Base-by-base conservation (phyloP, 345 rosid species). In the Eucalyptus leucophloia region DNA sequence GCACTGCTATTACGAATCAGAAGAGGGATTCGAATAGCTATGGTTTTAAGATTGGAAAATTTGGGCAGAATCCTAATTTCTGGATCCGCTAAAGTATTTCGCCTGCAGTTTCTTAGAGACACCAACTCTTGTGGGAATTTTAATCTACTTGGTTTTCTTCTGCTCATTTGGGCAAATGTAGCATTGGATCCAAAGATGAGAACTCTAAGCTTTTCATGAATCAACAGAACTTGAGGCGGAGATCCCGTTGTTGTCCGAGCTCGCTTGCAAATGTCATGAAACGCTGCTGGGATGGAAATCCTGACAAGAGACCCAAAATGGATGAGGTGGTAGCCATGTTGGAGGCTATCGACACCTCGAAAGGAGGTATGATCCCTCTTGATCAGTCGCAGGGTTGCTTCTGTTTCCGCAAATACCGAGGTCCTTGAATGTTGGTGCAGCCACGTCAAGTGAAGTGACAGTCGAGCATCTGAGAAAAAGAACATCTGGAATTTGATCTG, bases 241-340 rank as follows among this genome's bases (percentile, higher is more conserved):
- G 93, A 97, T 98, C 92, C 99, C 99, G 99, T 37, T 98, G 99
- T 90, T 98, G 99, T 90, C 99, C 99, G 18, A 96, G 95, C 90
- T 91, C 98, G 14, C 93, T 98, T 17, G 98, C 96, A 9, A 95
- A 95, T 90, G 99, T 98, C 87, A 98, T 98, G 99, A 98, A 95
- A 93, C 94, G 98, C 40, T 98, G 99, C 91, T 97, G 99, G 99
- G 99, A 98, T 89, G 99, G 98, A 12, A 97, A 96, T 91, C 96
- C 97, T 16, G 99, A 97, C 91, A 98, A 91, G 92, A 93, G 99
- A 56, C 99, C 99, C 0, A 98, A 96, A 92, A 98, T 98, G 99
- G 98, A 96, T 6, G 98, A 97, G 90, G 99, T 94, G 87, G 99
- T 98, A 77, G 49, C 96, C 8, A 90, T 97, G 97, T 88, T 98